These are phyloP conservation scores for Colletotrichum plurivorum DNA, from an alignment of 2,329 filamentous ascomycete genomes.

Conservation along the genomic window DNA sequence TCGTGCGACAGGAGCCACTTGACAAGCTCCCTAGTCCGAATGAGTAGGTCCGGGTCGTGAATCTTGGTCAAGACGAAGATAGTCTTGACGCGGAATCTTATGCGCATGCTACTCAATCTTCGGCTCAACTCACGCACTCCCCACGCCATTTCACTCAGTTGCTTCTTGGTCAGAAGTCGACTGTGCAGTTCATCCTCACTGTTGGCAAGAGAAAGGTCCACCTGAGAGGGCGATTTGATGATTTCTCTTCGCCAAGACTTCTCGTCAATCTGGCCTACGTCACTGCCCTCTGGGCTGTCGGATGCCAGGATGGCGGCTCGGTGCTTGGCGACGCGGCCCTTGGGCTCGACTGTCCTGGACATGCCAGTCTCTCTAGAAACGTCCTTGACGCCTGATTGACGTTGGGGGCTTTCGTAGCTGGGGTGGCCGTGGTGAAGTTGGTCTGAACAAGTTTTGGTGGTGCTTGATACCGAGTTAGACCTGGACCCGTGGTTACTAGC, in stretches of 20 bases:
- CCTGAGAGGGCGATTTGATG: slow-evolving; percentile 57
- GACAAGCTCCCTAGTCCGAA: slow-evolving; percentile 81
- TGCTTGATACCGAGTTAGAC: slow-evolving; percentile 31
- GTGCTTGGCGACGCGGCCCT: slow-evolving; percentile 71
- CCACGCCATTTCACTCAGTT: slow-evolving; percentile 97
- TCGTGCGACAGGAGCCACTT: slow-evolving; percentile 85
- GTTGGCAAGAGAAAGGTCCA: slow-evolving; percentile 52
- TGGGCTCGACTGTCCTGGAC: slow-evolving; percentile 51
- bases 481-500: slow-evolving; percentile 46
- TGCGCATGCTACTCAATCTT: slow-evolving; percentile 83
- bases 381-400: slow-evolving; percentile 41
- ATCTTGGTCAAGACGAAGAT: slow-evolving; percentile 94
- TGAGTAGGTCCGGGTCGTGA: slow-evolving; percentile 86
- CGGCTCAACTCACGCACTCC: slow-evolving; percentile 93
- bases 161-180: slow-evolving; percentile 92
- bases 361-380: slow-evolving; percentile 47
- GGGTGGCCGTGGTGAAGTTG: slow-evolving; percentile 48
- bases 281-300: slow-evolving; percentile 56
- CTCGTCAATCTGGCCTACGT: slow-evolving; percentile 70
- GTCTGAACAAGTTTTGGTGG: slow-evolving; percentile 29
- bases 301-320: slow-evolving; percentile 72
- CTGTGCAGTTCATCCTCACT: slow-evolving; percentile 61
- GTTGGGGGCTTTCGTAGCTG: slow-evolving; percentile 42
- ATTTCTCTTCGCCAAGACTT: slow-evolving; percentile 67
- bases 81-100: slow-evolving; percentile 85